These are phyloP conservation scores for Phytopythium helicoides DNA, from an alignment of 352 stramenopile genomes.

Conservation along the genomic window DNA sequence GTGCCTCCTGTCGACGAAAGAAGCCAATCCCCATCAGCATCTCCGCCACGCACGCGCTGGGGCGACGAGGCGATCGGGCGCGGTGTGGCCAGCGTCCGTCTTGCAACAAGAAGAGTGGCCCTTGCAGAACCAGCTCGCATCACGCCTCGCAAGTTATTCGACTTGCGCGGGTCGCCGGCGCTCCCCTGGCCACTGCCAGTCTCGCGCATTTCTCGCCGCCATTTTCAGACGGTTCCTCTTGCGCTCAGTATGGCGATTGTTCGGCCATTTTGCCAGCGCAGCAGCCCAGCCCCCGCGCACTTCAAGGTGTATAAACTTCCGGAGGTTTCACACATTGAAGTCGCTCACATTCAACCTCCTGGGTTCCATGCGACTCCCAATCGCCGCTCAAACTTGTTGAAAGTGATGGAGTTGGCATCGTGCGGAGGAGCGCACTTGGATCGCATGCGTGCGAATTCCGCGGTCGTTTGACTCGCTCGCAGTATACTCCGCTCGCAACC, in stretches of 20 bases:
- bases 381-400: constrained; percentile 5
- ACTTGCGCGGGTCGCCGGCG: constrained; percentile 3
- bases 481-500: too few species aligned
- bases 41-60: background rate
- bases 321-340: constrained; percentile 19
- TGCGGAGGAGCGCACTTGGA: too few species aligned
- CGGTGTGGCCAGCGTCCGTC: background rate
- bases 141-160: constrained; percentile 7
- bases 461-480: too few species aligned
- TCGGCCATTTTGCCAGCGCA: background rate
- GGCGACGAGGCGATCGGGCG: background rate
- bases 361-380: constrained; percentile 4
- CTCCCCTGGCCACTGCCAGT: background rate
- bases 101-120: background rate
- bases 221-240: background rate
- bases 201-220: constrained; percentile 5
- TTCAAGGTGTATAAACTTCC: constrained; percentile 49
- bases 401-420: background rate
- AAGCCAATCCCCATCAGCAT: background rate
- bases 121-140: background rate
- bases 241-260: constrained; percentile 1
- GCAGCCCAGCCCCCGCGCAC: constrained; percentile 7
- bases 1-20: background rate
- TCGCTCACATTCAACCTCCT: constrained; percentile 32
- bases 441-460: too few species aligned